These are phyloP conservation scores for Panellus pusillus DNA, from an alignment of 768 basidiomycete genomes.

Conservation along the genomic window DNA sequence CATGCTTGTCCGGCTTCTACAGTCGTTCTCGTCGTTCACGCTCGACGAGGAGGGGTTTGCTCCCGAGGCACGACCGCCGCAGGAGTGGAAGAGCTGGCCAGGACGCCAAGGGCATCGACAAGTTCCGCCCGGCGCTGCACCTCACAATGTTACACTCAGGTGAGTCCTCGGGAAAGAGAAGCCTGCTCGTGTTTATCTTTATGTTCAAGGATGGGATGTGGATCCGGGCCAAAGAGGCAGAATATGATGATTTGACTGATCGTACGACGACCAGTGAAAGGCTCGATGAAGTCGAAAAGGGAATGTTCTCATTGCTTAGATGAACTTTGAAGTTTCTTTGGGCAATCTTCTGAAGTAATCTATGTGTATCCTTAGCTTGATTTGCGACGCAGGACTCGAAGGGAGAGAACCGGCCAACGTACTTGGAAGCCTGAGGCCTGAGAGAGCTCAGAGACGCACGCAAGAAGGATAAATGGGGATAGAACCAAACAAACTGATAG, in stretches of 20 bases:
- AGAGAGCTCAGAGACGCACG: too few relatives aligned
- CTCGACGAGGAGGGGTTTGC: conserved; percentile 35
- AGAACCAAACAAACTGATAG: too few relatives aligned
- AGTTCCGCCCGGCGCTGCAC: conserved; percentile 32
- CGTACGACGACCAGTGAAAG: too few relatives aligned
- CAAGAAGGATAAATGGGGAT: too few relatives aligned
- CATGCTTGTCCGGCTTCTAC: conserved; percentile 37
- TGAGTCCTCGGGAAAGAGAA: background rate
- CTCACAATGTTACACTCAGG: conserved; percentile 36
- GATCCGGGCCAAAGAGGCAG: conserved; percentile 1
- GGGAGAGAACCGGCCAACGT: too few relatives aligned
- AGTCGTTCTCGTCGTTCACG: conserved; percentile 35
- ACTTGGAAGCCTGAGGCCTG: too few relatives aligned
- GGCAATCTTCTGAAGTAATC: too few relatives aligned
- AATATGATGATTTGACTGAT: background rate
- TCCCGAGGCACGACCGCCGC: conserved; percentile 31
- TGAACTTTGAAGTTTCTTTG: too few relatives aligned
- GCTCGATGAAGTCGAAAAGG: too few relatives aligned
- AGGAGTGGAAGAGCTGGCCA: conserved; percentile 32
- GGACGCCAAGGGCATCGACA: conserved; percentile 37
- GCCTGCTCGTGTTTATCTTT: background rate
- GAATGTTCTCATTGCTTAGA: too few relatives aligned
- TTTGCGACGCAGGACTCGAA: too few relatives aligned
- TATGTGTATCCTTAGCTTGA: too few relatives aligned
- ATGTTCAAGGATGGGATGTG: background rate